Conservation (phyloP, 148 eudicot species). For the Polygonum aviculare region DNA sequence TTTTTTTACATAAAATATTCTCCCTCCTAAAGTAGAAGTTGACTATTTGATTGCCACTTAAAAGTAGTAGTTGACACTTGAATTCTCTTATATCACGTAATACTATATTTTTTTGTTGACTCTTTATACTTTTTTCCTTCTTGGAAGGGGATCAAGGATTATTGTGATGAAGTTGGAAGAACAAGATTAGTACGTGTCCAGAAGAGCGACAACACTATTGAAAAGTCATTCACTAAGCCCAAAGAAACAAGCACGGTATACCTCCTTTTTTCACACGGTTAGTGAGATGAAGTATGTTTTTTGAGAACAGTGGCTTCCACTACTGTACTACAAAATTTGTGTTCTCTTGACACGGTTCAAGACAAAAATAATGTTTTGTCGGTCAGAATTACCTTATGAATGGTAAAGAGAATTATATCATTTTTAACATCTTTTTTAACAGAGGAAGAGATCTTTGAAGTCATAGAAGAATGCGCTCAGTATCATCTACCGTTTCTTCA, state of each 20-base stretch:
- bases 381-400: no score
- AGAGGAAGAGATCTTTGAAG: no score
- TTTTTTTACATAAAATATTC: not conserved
- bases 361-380: no score
- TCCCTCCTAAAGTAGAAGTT: not conserved
- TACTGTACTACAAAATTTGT: no score
- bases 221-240: conserved; percentile 68
- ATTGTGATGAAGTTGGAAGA: conserved; percentile 20
- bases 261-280: not conserved
- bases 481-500: no score
- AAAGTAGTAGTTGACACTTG: not conserved
- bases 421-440: no score
- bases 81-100: not conserved
- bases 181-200: conserved; percentile 35
- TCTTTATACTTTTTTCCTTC: not conserved
- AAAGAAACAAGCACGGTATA: conserved; percentile 86
- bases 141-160: conserved; percentile 34
- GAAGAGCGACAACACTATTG: conserved; percentile 62
- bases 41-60: not conserved
- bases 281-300: no score
- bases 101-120: not conserved
- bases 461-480: no score
- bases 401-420: no score
- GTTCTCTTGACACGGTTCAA: no score
- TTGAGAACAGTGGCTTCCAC: no score